phyloP scores from a whole-genome alignment of 2,329 filamentous ascomycete species.

The Curvularia sp. region DNA sequence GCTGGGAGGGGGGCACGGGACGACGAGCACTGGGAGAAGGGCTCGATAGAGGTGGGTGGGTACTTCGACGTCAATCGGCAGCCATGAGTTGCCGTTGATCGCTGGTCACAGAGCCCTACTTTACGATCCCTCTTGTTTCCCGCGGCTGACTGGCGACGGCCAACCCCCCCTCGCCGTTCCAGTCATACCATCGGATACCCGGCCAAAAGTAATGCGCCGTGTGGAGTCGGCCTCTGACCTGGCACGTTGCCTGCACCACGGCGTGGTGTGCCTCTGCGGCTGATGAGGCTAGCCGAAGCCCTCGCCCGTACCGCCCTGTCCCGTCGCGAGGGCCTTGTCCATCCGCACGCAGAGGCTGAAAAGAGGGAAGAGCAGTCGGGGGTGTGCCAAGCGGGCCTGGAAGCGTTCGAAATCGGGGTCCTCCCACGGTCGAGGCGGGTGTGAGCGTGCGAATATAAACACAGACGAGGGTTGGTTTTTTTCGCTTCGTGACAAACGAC shows the following conservation, averaged over 20 bases:
- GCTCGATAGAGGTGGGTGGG: conserved; percentile 35
- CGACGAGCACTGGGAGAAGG: conserved; percentile 22
- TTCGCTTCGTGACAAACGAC: conserved; percentile 27
- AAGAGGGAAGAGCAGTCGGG: conserved; percentile 21
- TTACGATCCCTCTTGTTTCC: conserved; percentile 14
- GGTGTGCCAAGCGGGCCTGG: conserved; percentile 43
- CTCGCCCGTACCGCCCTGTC: conserved; percentile 27
- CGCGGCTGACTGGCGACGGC: conserved; percentile 20
- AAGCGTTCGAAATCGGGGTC: conserved; percentile 40
- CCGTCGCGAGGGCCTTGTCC: conserved; percentile 18
- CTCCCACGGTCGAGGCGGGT: conserved; percentile 31
- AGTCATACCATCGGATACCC: conserved; percentile 11
- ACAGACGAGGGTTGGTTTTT: conserved; percentile 29
- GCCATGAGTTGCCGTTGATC: conserved; percentile 31
- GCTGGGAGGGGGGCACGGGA: conserved; percentile 11
- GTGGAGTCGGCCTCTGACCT: conserved; percentile 25
- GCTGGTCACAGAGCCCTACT: conserved; percentile 19
- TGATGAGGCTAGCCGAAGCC: conserved; percentile 27
- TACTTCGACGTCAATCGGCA: conserved; percentile 43
- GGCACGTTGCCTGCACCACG: conserved; percentile 22
- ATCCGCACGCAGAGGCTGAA: conserved; percentile 15
- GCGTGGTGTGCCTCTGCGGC: conserved; percentile 26
- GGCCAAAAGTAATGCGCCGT: conserved; percentile 23
- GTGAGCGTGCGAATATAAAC: conserved; percentile 30
- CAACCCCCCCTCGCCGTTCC: conserved; percentile 13